Evolutionary conservation across 176 grass and related monocot genomes (phyloP).

Genomic region (Musa schizocarpa): DNA sequence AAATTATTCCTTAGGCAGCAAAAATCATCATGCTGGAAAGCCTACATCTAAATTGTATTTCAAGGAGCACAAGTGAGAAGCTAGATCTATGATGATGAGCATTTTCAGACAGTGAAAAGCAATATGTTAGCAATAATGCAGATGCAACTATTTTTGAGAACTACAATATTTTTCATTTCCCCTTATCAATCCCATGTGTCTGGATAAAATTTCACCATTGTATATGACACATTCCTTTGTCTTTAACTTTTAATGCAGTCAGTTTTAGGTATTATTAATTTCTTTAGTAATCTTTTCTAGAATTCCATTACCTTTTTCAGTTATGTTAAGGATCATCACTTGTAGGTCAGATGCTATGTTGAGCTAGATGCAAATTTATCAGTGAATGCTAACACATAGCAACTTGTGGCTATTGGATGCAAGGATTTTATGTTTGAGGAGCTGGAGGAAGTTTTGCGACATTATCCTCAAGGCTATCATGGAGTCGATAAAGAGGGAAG

Average conservation of each 20-base stretch:
- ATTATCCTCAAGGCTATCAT: conserved; percentile 17
- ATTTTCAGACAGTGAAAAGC: not conserved
- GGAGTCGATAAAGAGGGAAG: conserved; percentile 17
- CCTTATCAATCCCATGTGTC: not conserved
- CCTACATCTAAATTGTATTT: too few relatives aligned
- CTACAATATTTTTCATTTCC: not conserved
- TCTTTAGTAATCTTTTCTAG: not conserved
- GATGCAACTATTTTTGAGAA: not conserved
- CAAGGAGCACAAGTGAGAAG: too few relatives aligned
- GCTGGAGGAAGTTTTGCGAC: conserved; percentile 8
- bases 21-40: too few relatives aligned
- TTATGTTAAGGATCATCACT: not conserved
- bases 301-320: not conserved
- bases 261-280: not conserved
- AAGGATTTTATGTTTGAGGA: conserved; percentile 20
- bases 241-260: not conserved
- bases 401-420: not conserved
- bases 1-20: too few relatives aligned
- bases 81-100: not conserved
- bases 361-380: not conserved
- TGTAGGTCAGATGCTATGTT: not conserved
- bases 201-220: not conserved
- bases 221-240: not conserved
- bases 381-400: not conserved
- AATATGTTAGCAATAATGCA: not conserved